Evolutionary conservation across 768 basidiomycete species (phyloP).

Genomic region (Phylloporus sp.): DNA sequence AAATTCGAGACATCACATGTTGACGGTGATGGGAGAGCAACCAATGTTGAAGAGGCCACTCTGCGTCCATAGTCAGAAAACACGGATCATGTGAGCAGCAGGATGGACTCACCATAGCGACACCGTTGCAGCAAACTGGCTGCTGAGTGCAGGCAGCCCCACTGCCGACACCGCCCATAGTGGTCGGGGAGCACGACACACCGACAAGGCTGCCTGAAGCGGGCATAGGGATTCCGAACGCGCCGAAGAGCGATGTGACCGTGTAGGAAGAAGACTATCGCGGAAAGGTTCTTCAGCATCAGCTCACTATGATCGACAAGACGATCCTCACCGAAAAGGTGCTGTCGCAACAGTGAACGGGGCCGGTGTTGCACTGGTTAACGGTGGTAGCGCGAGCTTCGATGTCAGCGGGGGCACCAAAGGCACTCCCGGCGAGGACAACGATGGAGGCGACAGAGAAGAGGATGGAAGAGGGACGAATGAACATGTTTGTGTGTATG

Average conservation of each 20-base stretch:
- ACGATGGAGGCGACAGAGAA: background rate
- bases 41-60: background rate
- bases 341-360: constrained; percentile 16
- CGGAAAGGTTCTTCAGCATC: background rate
- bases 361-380: constrained; percentile 37
- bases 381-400: background rate
- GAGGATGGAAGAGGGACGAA: background rate
- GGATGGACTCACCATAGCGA: background rate
- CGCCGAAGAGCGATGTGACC: background rate
- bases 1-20: background rate
- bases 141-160: background rate
- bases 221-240: background rate
- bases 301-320: background rate
- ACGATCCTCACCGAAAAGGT: background rate
- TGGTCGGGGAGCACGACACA: constrained; percentile 1
- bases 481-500: constrained; percentile 1
- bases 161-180: background rate
- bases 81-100: background rate
- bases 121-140: constrained; percentile 1
- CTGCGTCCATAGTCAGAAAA: background rate
- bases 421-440: constrained; percentile 3
- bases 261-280: background rate
- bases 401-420: constrained; percentile 2
- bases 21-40: constrained; percentile 3
- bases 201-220: background rate